Percentiles rank a stretch among this genome's conserved stretches.
Evolutionary conservation across 495 filamentous ascomycete species (phyloP).

Genomic region (Neurospora sp.): DNA sequence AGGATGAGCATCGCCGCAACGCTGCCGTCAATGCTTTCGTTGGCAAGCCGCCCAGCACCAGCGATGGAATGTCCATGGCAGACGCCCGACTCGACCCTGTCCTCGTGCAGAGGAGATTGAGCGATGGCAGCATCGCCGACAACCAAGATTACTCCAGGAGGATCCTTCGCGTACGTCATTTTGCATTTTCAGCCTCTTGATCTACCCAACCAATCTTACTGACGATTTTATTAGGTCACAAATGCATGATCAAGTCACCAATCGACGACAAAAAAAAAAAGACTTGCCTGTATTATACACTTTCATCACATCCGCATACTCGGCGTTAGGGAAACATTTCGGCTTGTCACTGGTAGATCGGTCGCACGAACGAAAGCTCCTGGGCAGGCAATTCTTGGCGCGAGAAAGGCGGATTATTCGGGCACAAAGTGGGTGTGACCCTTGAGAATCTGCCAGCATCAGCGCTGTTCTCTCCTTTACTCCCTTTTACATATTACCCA

Average conservation of each 20-base stretch:
- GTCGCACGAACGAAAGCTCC: slow-evolving; percentile 23
- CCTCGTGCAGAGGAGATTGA: slow-evolving; percentile 79
- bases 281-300: slow-evolving; percentile 37
- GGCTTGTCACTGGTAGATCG: slow-evolving; percentile 34
- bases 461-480: slow-evolving; percentile 39
- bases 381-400: slow-evolving; percentile 24
- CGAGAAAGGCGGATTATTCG: slow-evolving; percentile 23
- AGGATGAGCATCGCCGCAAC: slow-evolving; percentile 72
- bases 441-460: slow-evolving; percentile 17
- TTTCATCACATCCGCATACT: slow-evolving; percentile 37
- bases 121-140: slow-evolving; percentile 95
- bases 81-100: slow-evolving; percentile 85
- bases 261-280: slow-evolving; percentile 35
- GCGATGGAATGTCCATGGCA: slow-evolving; percentile 50
- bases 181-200: neutral
- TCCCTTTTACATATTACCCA: slow-evolving; percentile 5
- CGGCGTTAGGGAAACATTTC: slow-evolving; percentile 38
- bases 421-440: slow-evolving; percentile 21
- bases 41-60: slow-evolving; percentile 47
- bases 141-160: slow-evolving; percentile 94
- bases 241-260: slow-evolving; percentile 38
- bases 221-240: slow-evolving; percentile 36
- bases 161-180: slow-evolving; percentile 71
- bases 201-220: slow-evolving; percentile 8
- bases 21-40: slow-evolving; percentile 59